Base-by-base conservation (phyloP, 2,329 filamentous ascomycete genomes). In the Dendrostoma leiphaemia region DNA sequence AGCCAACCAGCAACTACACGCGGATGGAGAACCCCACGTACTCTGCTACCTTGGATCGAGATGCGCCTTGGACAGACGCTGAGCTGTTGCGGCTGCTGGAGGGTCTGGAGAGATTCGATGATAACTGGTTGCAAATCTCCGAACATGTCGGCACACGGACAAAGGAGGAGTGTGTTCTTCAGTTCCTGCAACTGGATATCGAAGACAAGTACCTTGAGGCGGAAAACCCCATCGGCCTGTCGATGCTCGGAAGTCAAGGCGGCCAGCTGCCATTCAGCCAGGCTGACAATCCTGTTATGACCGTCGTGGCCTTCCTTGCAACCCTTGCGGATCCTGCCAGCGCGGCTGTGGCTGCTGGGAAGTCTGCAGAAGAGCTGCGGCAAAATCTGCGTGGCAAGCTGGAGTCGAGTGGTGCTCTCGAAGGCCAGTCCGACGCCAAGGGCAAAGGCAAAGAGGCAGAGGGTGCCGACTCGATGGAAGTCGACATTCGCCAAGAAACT, bases 151-250 rank as follows among this genome's bases (percentile, higher is more conserved):
- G 89, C 46, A 95, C 91, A 3, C 86, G 93, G 57, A 96, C 91
- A 2, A 83, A 91, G 50, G 95, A 99, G 70, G 93, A 99, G 74
- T 99, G 94, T 69, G 93, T 97, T 15, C 81, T 97, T 63, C 94
- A 97, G 69, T 99, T 99, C 76, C 72, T 99, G 60, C 91, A 97
- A 67, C 79, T 99, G 32, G 93, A 97, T 62, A 99, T 99, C 59
- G 94, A 97, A 70, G 93, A 97, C 75, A 95, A 96, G 69, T 99
- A 97, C 66, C 78, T 97, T 9, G 92, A 97, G 64, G 85, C 90
- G 7, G 86, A 93, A 64, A 78, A 81, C 7, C 79, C 78, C 10
- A 81, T 74, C 1, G 82, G 84, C 7, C 75, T 89, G 52, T 77
- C 83, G 53, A 76, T 88, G 77, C 76, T 94, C 32, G 87, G 88